Percentiles rank a stretch among this genome's conserved stretches.
These are phyloP conservation scores for Hygrocybe coccinea DNA, from an alignment of 768 basidiomycete genomes.

Conservation along the genomic window DNA sequence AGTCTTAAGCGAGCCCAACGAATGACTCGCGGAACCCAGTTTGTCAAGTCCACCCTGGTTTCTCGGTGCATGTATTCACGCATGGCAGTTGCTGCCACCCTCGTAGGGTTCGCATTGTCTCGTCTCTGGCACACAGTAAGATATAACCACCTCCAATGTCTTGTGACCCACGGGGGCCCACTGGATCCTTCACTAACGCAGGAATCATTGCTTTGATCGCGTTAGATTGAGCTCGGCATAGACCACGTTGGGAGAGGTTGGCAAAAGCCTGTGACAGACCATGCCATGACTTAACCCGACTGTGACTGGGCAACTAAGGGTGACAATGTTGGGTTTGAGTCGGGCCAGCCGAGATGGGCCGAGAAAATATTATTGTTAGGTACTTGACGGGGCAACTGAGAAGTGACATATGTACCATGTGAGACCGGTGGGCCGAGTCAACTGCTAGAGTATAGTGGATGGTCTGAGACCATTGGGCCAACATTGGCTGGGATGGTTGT, in stretches of 20 bases:
- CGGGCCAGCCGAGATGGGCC: too few relatives aligned
- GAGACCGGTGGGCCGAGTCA: too few relatives aligned
- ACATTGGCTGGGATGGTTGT: too few relatives aligned
- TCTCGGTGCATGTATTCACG: not conserved
- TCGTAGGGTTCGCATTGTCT: not conserved
- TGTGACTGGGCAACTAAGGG: too few relatives aligned
- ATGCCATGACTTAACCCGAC: too few relatives aligned
- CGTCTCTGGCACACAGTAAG: slow-evolving; percentile 1
- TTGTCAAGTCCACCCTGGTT: too few relatives aligned
- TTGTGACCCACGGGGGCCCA: slow-evolving; percentile 9
- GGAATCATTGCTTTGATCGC: slow-evolving; percentile 3
- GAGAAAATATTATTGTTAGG: too few relatives aligned
- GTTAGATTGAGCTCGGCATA: slow-evolving; percentile 4
- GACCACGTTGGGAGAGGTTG: slow-evolving; percentile 18
- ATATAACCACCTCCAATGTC: slow-evolving; percentile 5
- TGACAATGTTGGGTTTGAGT: too few relatives aligned
- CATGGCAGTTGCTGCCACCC: not conserved
- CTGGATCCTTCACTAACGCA: slow-evolving; percentile 19
- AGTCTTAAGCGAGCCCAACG: slow-evolving; percentile 21
- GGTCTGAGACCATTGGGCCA: too few relatives aligned
- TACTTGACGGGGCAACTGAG: too few relatives aligned
- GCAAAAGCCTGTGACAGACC: slow-evolving; percentile 19
- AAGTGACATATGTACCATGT: too few relatives aligned
- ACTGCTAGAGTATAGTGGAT: too few relatives aligned
- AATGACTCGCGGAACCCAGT: not conserved